These are phyloP conservation scores for Euphrasia confusa DNA, from an alignment of 257 asterid species.

Conservation along the genomic window DNA sequence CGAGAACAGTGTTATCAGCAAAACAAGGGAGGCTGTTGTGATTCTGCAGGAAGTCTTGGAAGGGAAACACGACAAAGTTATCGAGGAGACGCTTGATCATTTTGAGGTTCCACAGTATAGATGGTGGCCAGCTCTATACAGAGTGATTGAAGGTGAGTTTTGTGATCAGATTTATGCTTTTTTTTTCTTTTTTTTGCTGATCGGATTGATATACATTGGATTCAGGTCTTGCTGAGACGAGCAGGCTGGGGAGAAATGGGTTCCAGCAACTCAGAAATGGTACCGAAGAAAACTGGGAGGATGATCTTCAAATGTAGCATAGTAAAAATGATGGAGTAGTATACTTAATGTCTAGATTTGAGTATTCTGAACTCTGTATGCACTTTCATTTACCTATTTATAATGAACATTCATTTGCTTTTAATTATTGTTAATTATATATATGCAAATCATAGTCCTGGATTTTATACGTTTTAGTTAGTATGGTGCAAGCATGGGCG, in stretches of 20 bases:
- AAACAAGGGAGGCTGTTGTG: conserved; percentile 51
- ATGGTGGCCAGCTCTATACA: conserved; percentile 71
- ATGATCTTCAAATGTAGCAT: conserved; percentile 19
- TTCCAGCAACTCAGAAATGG: conserved; percentile 34
- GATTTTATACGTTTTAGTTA: no score
- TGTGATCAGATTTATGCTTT: not conserved
- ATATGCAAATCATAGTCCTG: no score
- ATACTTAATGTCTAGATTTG: no score
- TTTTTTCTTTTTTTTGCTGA: conserved; percentile 13
- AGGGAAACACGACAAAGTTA: conserved; percentile 48
- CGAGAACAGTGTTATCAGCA: conserved; percentile 33
- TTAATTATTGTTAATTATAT: no score
- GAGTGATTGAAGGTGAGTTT: conserved; percentile 54
- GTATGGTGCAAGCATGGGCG: no score
- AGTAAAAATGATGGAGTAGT: no score
- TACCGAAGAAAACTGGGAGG: conserved; percentile 37
- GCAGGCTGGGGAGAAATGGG: conserved; percentile 42
- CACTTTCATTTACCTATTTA: no score
- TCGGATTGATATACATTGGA: conserved; percentile 15
- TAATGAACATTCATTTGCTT: no score
- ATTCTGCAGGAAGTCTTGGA: conserved; percentile 50
- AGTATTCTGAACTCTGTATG: no score
- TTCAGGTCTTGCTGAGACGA: conserved; percentile 60
- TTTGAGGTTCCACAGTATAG: conserved; percentile 42
- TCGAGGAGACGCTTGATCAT: conserved; percentile 52